Evolutionary conservation across 805 yeast genomes (phyloP).

Genomic region (Starmerella lactis-condensi): DNA sequence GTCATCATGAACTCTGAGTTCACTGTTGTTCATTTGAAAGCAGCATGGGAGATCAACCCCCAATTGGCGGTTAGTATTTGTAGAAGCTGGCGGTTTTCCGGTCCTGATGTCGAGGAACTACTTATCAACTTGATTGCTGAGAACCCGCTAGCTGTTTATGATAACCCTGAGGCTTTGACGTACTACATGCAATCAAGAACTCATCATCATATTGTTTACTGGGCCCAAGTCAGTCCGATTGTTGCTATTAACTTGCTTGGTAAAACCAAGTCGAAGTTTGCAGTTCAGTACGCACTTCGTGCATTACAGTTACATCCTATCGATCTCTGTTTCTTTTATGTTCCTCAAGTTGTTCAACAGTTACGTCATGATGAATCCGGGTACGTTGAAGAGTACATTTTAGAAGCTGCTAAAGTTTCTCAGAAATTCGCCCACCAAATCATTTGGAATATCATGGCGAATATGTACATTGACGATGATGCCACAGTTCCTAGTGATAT

Average conservation of each 20-base stretch:
- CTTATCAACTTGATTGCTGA: constrained; percentile 31
- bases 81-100: constrained; percentile 4
- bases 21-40: constrained; percentile 25
- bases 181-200: constrained; percentile 27
- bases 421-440: constrained; percentile 92
- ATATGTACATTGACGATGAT: constrained; percentile 79
- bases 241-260: constrained; percentile 69
- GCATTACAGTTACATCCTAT: constrained; percentile 77
- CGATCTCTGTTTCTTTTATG: constrained; percentile 80
- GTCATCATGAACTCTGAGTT: constrained; percentile 4
- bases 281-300: constrained; percentile 76
- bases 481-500: constrained; percentile 58
- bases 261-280: constrained; percentile 39
- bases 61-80: constrained; percentile 46
- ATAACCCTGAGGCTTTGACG: constrained; percentile 40
- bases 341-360: constrained; percentile 92
- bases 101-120: constrained; percentile 21
- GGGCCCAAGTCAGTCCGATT: constrained; percentile 65
- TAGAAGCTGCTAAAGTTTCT: constrained; percentile 81
- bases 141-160: constrained; percentile 42
- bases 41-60: constrained; percentile 53
- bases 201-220: constrained; percentile 31
- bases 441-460: constrained; percentile 94
- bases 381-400: constrained; percentile 68
- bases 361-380: constrained; percentile 66